Evolutionary conservation across 1,284 basidiomycete genomes (phyloP).

Genomic region (Puccinia brachypodii): DNA sequence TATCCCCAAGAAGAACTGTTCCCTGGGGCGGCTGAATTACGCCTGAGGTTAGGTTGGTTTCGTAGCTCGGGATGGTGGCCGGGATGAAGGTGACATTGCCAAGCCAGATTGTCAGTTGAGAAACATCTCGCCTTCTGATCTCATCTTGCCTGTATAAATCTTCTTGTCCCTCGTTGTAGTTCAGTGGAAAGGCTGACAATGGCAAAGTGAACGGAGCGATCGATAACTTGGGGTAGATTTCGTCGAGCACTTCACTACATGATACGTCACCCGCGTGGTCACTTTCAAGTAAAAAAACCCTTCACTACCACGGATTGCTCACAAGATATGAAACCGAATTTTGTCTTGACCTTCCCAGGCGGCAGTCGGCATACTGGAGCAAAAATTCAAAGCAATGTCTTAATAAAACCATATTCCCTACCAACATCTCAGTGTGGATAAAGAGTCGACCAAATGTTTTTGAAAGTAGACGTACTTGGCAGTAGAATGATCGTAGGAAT

Average conservation of each 20-base stretch:
- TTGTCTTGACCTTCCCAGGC: neutral
- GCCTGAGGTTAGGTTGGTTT: neutral
- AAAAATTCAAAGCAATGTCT: neutral
- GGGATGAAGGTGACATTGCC: constrained; percentile 9
- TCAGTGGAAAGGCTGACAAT: constrained; percentile 7
- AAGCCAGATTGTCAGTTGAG: constrained; percentile 4
- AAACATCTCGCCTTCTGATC: neutral
- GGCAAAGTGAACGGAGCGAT: neutral
- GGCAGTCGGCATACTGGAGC: neutral
- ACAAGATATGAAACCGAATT: neutral
- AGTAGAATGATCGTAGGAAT: constrained; percentile 15
- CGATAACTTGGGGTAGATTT: neutral
- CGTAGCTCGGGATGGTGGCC: neutral
- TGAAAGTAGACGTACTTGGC: neutral
- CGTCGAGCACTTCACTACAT: neutral
- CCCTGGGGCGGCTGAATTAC: neutral
- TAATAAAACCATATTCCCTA: neutral
- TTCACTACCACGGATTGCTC: neutral
- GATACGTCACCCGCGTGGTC: too few relatives aligned
- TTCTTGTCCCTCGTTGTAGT: neutral
- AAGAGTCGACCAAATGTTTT: neutral
- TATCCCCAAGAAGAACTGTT: neutral
- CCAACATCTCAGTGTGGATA: neutral
- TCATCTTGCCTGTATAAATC: neutral
- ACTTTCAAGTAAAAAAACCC: too few relatives aligned